These are phyloP conservation scores for Uronychia setigera DNA, from an alignment of 73 alveolate species.

Conservation along the genomic window DNA sequence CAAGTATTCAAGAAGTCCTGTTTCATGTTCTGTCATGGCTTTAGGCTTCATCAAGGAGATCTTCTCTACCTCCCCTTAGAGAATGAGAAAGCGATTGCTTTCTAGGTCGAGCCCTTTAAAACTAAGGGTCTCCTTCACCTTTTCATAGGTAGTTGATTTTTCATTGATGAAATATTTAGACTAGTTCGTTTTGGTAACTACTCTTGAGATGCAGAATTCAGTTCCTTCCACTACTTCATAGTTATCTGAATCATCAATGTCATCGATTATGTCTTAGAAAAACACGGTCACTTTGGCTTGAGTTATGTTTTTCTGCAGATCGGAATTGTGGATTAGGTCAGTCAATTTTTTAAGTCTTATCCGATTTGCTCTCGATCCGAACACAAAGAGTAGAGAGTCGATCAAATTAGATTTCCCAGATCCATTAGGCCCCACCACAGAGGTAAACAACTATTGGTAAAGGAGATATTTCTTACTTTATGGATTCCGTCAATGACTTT, in stretches of 20 bases:
- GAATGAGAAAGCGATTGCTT: constrained; percentile 92
- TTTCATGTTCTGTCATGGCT: constrained; percentile 74
- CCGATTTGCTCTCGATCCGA: constrained; percentile 84
- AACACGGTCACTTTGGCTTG: constrained; percentile 79
- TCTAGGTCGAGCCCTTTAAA: constrained; percentile 93
- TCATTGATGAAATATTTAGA: constrained; percentile 76
- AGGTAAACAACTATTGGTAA: constrained; percentile 44
- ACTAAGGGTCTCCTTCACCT: constrained; percentile 75
- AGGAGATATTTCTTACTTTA: constrained; percentile 19
- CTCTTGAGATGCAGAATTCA: constrained; percentile 78
- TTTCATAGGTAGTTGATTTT: constrained; percentile 69
- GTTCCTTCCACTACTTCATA: constrained; percentile 76
- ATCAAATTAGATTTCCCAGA: constrained; percentile 88
- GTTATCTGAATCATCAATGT: constrained; percentile 59
- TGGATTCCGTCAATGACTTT: constrained; percentile 85
- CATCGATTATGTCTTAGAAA: constrained; percentile 76
- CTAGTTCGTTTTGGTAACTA: constrained; percentile 55
- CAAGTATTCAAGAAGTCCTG: constrained; percentile 82
- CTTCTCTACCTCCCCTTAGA: constrained; percentile 96
- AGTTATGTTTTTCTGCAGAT: constrained; percentile 36
- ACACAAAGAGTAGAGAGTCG: constrained; percentile 85
- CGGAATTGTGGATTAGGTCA: constrained; percentile 74
- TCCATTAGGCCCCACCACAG: constrained; percentile 94
- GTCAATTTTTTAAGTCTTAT: constrained; percentile 80
- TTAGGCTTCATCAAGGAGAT: constrained; percentile 96